A percentile compares a stretch with the other conserved stretches of the same genome.
Evolutionary conservation across 2,329 filamentous ascomycete genomes (phyloP).

Genomic region (Apiospora pterosperma): DNA sequence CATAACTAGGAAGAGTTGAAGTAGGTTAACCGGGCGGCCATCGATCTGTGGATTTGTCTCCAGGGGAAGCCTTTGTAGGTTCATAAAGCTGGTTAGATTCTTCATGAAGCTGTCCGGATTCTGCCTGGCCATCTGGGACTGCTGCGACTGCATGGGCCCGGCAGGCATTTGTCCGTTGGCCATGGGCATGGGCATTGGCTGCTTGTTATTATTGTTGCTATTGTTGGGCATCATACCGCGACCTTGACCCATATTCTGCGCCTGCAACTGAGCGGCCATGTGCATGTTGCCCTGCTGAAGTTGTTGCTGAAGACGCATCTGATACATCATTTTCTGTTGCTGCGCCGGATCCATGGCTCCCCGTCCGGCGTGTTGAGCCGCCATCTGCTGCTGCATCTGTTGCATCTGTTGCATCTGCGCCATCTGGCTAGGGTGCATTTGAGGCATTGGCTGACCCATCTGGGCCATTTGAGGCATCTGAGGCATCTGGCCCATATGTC

Average conservation of each 20-base stretch:
- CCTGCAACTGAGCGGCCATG: constrained; percentile 49
- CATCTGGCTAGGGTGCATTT: constrained; percentile 29
- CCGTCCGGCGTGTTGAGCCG: constrained; percentile 39
- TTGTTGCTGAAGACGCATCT: constrained; percentile 78
- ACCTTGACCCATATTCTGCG: constrained; percentile 33
- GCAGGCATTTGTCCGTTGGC: constrained; percentile 45
- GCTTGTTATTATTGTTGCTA: constrained; percentile 32
- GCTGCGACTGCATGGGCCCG: constrained; percentile 45
- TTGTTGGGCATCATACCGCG: constrained; percentile 45
- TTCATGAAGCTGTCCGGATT: constrained; percentile 72
- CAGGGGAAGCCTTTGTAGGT: constrained; percentile 66
- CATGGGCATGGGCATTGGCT: constrained; percentile 46
- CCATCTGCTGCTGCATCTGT: constrained; percentile 35
- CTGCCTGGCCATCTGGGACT: constrained; percentile 36
- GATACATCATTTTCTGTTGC: constrained; percentile 72
- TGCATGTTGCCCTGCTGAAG: constrained; percentile 59
- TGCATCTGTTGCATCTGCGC: constrained; percentile 31
- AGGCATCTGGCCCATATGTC: constrained; percentile 39
- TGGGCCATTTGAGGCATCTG: constrained; percentile 30
- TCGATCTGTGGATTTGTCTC: constrained; percentile 72
- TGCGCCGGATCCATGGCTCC: constrained; percentile 57
- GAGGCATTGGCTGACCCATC: constrained; percentile 37
- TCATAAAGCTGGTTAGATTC: constrained; percentile 75
- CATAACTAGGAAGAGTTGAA: constrained; percentile 75
- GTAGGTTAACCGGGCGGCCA: constrained; percentile 70